Conservation (phyloP, 495 filamentous ascomycete species). For the Choiromyces venosus region DNA sequence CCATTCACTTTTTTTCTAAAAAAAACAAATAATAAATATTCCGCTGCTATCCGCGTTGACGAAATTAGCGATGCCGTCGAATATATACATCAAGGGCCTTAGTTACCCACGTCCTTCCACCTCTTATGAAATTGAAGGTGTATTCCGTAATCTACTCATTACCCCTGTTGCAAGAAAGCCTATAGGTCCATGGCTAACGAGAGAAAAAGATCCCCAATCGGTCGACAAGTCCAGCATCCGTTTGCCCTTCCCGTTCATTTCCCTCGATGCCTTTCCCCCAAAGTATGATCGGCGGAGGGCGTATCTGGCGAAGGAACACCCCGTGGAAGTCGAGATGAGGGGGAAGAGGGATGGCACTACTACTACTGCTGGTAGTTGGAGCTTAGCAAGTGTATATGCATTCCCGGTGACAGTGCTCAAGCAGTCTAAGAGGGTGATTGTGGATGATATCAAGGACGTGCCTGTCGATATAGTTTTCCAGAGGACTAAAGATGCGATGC, state of each 20-base stretch:
- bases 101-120: not conserved
- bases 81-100: constrained; percentile 10
- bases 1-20: not conserved
- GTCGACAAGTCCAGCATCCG: not conserved
- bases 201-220: not conserved
- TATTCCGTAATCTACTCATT: constrained; percentile 15
- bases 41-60: not conserved
- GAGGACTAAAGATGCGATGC: not conserved
- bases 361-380: not conserved
- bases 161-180: not conserved
- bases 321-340: not conserved
- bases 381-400: not conserved
- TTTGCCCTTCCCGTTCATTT: not conserved
- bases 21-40: not conserved
- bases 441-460: not conserved
- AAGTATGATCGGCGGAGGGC: not conserved
- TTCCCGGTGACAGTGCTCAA: not conserved
- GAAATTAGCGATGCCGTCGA: not conserved
- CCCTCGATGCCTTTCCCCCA: not conserved
- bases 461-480: not conserved
- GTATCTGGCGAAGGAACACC: not conserved
- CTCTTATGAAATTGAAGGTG: constrained; percentile 10
- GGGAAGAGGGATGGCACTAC: not conserved
- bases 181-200: not conserved
- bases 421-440: not conserved